Evolutionary conservation across 768 basidiomycete species (phyloP).

Genomic region (Panaeolus papilionaceus): DNA sequence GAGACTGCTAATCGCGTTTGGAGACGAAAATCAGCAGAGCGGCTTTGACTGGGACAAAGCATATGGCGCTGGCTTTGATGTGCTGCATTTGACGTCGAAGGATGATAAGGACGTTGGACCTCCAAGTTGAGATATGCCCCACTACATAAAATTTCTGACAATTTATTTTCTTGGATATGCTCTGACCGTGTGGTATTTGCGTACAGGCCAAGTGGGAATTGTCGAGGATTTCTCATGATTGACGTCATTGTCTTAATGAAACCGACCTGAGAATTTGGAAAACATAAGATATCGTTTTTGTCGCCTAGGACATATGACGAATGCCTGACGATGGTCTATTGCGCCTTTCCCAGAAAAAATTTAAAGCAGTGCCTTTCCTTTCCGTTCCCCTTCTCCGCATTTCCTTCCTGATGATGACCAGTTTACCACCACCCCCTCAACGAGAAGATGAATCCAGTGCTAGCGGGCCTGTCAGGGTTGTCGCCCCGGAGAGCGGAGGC

Average conservation of each 20-base stretch:
- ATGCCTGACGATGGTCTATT: background rate
- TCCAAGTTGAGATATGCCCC: background rate
- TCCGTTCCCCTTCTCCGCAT: background rate
- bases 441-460: background rate
- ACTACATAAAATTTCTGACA: background rate
- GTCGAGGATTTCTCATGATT: background rate
- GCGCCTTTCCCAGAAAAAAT: background rate
- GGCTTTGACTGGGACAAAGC: conserved; percentile 72
- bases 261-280: background rate
- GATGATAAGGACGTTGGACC: background rate
- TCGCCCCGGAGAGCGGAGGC: conserved; percentile 1
- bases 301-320: background rate
- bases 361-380: background rate
- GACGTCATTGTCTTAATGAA: conserved; percentile 7
- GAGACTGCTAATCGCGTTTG: conserved; percentile 66
- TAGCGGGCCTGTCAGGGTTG: background rate
- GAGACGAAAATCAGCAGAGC: conserved; percentile 72
- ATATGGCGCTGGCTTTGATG: conserved; percentile 76
- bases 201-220: background rate
- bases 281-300: background rate
- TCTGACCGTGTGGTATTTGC: background rate
- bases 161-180: background rate
- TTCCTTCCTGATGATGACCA: background rate
- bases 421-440: background rate
- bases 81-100: conserved; percentile 56